phyloP scores from a whole-genome alignment of 2,329 filamentous ascomycete genomes.

The Colletotrichum trifolii region DNA sequence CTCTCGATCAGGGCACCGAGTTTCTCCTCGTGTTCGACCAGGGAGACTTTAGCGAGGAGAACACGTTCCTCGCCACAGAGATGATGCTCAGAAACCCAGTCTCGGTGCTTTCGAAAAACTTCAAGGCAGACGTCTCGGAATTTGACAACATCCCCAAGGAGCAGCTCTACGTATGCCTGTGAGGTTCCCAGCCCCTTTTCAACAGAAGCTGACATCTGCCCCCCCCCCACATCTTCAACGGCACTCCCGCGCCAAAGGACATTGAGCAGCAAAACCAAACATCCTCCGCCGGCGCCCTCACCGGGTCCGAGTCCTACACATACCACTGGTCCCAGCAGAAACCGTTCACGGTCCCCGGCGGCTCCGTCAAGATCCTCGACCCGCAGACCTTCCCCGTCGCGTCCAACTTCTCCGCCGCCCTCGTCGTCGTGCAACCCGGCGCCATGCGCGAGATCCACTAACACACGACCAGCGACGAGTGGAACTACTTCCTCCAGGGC shows the following conservation, averaged over 20 bases:
- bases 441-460: slow-evolving; percentile 74
- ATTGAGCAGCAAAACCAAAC: slow-evolving; percentile 60
- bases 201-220: background rate
- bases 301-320: slow-evolving; percentile 53
- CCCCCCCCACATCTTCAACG: slow-evolving; percentile 56
- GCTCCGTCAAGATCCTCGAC: slow-evolving; percentile 70
- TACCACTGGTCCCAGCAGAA: slow-evolving; percentile 64
- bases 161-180: slow-evolving; percentile 52
- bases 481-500: slow-evolving; percentile 69
- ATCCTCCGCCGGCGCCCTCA: slow-evolving; percentile 55
- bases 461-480: slow-evolving; percentile 70
- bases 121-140: slow-evolving; percentile 58
- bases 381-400: slow-evolving; percentile 67
- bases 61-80: slow-evolving; percentile 68
- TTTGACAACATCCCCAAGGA: slow-evolving; percentile 59
- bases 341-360: slow-evolving; percentile 63
- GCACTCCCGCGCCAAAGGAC: slow-evolving; percentile 57
- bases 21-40: slow-evolving; percentile 71
- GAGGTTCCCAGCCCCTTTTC: accelerated
- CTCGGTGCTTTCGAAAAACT: slow-evolving; percentile 66
- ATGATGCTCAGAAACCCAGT: slow-evolving; percentile 62
- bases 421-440: slow-evolving; percentile 69
- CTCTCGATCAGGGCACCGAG: slow-evolving; percentile 64
- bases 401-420: slow-evolving; percentile 63
- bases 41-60: slow-evolving; percentile 68